These are phyloP conservation scores for Coix lacrymajobi DNA, from an alignment of 176 grass and related monocot genomes.

Conservation along the genomic window DNA sequence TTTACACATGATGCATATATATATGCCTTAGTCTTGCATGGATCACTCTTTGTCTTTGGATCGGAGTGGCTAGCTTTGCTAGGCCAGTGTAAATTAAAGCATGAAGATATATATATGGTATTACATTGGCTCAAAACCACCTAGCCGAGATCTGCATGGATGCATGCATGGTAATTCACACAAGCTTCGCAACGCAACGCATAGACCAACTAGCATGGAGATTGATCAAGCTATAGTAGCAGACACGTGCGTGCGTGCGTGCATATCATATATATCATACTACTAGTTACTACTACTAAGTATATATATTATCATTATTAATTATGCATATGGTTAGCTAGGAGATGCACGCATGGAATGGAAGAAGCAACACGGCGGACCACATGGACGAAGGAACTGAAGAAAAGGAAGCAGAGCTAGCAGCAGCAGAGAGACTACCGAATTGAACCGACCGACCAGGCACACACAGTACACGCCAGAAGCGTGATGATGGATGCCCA, in stretches of 20 bases:
- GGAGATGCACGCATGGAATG: background rate
- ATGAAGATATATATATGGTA: background rate
- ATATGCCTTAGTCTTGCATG: background rate
- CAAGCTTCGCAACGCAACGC: background rate
- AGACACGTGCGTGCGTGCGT: too few relatives aligned
- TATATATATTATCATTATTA: background rate
- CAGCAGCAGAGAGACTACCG: too few relatives aligned
- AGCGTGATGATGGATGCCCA: background rate
- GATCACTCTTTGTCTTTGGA: background rate
- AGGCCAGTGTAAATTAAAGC: background rate
- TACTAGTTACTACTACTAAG: background rate
- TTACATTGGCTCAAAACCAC: background rate
- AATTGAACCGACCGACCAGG: too few relatives aligned
- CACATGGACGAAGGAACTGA: background rate
- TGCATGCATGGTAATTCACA: background rate
- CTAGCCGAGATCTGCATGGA: background rate
- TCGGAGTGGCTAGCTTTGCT: background rate
- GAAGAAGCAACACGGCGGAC: background rate
- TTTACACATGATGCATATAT: background rate
- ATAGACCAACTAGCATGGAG: background rate
- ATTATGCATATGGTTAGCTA: background rate
- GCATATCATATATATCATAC: too few relatives aligned
- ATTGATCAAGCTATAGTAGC: too few relatives aligned
- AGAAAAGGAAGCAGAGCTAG: too few relatives aligned
- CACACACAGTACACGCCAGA: background rate